These are phyloP conservation scores for Phytophthora europaea DNA, from an alignment of 352 stramenopile genomes.

Conservation along the genomic window DNA sequence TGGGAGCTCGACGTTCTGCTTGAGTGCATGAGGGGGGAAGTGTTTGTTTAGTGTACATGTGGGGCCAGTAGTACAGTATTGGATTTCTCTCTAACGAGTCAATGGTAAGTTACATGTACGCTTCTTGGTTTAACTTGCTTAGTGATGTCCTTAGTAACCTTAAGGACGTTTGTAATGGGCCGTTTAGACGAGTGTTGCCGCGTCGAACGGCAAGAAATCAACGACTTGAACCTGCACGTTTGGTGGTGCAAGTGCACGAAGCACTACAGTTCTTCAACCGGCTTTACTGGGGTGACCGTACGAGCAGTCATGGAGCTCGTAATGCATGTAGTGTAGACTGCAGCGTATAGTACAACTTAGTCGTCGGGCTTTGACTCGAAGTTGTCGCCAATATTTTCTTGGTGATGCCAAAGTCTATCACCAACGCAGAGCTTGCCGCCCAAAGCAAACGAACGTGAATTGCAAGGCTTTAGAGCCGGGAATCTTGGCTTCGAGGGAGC, in stretches of 20 bases:
- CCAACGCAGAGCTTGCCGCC: too few species aligned
- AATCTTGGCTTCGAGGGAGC: background rate
- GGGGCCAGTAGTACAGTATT: too few species aligned
- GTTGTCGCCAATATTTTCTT: too few species aligned
- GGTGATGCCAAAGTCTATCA: too few species aligned
- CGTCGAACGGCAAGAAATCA: background rate
- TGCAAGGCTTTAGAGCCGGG: background rate
- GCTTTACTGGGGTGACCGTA: background rate
- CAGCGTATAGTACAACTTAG: too few species aligned
- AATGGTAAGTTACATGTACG: background rate
- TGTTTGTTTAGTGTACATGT: background rate
- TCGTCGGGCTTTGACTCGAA: background rate
- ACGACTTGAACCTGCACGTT: background rate
- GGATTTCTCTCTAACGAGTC: background rate
- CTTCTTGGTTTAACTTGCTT: slow-evolving; percentile 4
- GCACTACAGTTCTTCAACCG: background rate
- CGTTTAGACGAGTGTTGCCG: slow-evolving; percentile 12
- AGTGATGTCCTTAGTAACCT: background rate
- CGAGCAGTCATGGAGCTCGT: too few species aligned
- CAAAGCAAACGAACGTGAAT: too few species aligned
- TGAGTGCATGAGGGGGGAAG: slow-evolving; percentile 4
- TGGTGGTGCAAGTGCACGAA: background rate
- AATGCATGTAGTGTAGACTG: too few species aligned
- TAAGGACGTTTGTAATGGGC: slow-evolving; percentile 4
- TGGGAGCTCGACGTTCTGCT: background rate